Evolutionary conservation across 164 flowering plant genomes (phyloP).

Genomic region (Houttuynia cordata): DNA sequence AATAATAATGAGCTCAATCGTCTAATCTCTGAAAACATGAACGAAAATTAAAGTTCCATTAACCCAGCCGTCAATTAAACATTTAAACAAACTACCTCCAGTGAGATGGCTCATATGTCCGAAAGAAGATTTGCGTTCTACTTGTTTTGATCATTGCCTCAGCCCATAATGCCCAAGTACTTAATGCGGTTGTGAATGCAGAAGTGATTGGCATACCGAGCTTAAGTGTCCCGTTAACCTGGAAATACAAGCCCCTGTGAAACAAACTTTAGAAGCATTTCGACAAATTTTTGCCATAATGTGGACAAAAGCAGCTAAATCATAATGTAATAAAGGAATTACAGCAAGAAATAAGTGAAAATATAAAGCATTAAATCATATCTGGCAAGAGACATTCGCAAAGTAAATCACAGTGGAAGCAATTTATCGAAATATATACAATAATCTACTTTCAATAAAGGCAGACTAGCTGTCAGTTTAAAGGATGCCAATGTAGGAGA

Average conservation of each 20-base stretch:
- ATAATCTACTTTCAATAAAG: too few species aligned
- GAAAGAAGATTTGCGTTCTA: constrained; percentile 63
- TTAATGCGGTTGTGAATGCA: constrained; percentile 48
- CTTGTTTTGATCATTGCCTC: constrained; percentile 37
- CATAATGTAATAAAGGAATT: background rate
- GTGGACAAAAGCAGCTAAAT: background rate
- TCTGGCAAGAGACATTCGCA: too few species aligned
- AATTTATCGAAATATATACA: too few species aligned
- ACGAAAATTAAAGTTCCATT: too few species aligned
- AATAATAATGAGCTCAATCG: too few species aligned
- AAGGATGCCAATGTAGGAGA: too few species aligned
- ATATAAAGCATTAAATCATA: too few species aligned
- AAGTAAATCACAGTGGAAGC: too few species aligned
- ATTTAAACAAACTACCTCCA: constrained; percentile 44
- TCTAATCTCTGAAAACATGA: too few species aligned
- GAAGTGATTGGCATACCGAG: constrained; percentile 55
- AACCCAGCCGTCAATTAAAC: background rate
- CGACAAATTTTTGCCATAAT: background rate
- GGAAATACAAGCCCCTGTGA: constrained; percentile 67
- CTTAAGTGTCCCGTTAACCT: constrained; percentile 42
- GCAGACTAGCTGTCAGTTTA: too few species aligned
- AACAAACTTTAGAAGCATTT: constrained; percentile 7
- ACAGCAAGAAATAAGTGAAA: background rate
- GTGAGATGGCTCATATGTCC: constrained; percentile 73
- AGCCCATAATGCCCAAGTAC: constrained; percentile 79